A percentile compares a stretch with the other conserved stretches of the same genome.
phyloP scores from a whole-genome alignment of 768 basidiomycete genomes.

The Pisolithus microcarpus region DNA sequence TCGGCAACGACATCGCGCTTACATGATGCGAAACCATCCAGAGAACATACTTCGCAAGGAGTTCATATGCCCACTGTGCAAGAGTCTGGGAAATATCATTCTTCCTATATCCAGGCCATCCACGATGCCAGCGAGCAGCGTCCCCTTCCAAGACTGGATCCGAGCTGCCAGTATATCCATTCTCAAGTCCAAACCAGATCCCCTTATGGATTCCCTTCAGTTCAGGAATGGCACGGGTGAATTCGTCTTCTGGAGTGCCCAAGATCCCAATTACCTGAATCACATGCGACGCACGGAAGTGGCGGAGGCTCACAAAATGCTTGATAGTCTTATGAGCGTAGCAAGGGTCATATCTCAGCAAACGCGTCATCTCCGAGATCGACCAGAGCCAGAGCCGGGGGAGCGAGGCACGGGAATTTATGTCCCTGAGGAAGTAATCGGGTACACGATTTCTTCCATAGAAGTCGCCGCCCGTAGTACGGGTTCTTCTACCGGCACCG shows the following conservation, averaged over 20 bases:
- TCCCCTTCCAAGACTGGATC: conserved; percentile 84
- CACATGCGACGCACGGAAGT: conserved; percentile 49
- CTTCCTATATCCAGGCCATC: conserved; percentile 66
- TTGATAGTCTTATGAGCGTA: conserved; percentile 78
- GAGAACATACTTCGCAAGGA: conserved; percentile 92
- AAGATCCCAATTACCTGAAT: conserved; percentile 62
- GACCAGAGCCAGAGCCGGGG: conserved; percentile 60
- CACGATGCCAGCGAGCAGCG: conserved; percentile 36
- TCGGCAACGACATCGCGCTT: conserved; percentile 77
- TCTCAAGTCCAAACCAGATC: conserved; percentile 75
- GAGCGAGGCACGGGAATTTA: conserved; percentile 84
- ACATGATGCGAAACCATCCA: conserved; percentile 88
- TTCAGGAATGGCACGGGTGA: conserved; percentile 78
- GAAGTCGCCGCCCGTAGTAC: conserved; percentile 77
- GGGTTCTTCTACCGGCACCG: conserved; percentile 37
- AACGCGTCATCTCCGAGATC: conserved; percentile 72
- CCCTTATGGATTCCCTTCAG: conserved; percentile 62
- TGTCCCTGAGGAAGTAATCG: conserved; percentile 84
- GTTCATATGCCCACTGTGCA: conserved; percentile 95
- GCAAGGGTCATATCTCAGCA: conserved; percentile 79
- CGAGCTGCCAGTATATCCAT: conserved; percentile 84
- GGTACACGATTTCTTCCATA: conserved; percentile 77
- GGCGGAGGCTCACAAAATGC: conserved; percentile 66
- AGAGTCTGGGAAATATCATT: conserved; percentile 91
- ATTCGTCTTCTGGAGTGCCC: conserved; percentile 83